Conservation (phyloP, 148 eudicot genomes). For the Rhododendron griersonianum region DNA sequence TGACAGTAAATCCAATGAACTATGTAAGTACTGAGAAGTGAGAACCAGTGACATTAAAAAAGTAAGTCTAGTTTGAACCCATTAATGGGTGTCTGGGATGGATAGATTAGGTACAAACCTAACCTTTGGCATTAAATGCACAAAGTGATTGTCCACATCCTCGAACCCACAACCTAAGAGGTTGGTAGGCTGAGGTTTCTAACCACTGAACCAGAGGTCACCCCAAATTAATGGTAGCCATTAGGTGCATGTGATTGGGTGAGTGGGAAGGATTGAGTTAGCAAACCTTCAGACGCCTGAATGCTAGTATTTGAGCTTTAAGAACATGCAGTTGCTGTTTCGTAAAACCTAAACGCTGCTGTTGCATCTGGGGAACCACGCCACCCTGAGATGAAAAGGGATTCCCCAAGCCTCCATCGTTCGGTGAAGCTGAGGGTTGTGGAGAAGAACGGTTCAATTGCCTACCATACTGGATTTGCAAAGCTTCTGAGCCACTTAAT, state of each 20-base stretch:
- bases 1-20: constrained; percentile 7
- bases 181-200: neutral
- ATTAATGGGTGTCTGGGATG: neutral
- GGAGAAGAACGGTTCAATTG: constrained; percentile 58
- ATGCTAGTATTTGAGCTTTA: constrained; percentile 93
- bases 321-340: constrained; percentile 92
- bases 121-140: constrained; percentile 2
- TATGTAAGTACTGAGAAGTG: neutral
- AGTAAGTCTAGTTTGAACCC: neutral
- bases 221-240: neutral
- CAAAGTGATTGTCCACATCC: constrained; percentile 2
- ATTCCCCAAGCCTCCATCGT: constrained; percentile 41
- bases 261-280: neutral
- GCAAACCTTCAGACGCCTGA: constrained; percentile 85
- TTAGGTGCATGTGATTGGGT: neutral
- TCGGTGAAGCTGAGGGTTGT: constrained; percentile 47
- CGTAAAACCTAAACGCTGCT: constrained; percentile 55
- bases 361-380: constrained; percentile 32
- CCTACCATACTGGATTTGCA: constrained; percentile 57
- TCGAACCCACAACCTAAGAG: neutral
- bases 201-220: neutral
- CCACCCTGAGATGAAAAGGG: constrained; percentile 49
- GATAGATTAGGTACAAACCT: neutral
- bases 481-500: constrained; percentile 43
- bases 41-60: neutral